A percentile compares a stretch with the other conserved stretches of the same genome.
These are phyloP conservation scores for Dipteronia sinensis DNA, from an alignment of 345 rosid genomes.

Conservation along the genomic window DNA sequence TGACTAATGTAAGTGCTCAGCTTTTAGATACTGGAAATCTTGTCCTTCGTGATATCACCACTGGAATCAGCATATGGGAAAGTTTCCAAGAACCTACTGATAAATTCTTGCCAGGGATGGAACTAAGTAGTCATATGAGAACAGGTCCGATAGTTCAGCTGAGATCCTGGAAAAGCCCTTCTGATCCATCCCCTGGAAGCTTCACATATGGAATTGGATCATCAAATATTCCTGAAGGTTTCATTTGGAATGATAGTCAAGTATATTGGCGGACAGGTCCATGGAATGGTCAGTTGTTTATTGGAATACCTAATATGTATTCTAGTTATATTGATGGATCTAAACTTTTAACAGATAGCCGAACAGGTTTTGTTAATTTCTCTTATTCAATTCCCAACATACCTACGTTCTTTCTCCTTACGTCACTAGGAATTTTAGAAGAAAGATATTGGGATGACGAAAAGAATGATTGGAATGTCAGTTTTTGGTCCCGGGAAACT, in stretches of 20 bases:
- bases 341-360: too few species aligned
- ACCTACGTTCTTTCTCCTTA: slow-evolving; percentile 23
- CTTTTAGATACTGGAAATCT: slow-evolving; percentile 59
- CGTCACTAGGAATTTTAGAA: slow-evolving; percentile 31
- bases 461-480: slow-evolving; percentile 16
- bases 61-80: slow-evolving; percentile 47
- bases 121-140: slow-evolving; percentile 24
- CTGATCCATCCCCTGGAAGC: slow-evolving; percentile 57
- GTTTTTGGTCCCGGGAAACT: background rate
- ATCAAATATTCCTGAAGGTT: slow-evolving; percentile 31
- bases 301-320: slow-evolving; percentile 15
- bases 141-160: slow-evolving; percentile 32
- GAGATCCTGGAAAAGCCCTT: slow-evolving; percentile 52
- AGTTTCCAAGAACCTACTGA: slow-evolving; percentile 52
- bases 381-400: background rate
- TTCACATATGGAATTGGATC: slow-evolving; percentile 40
- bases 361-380: background rate
- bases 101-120: slow-evolving; percentile 42
- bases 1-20: background rate
- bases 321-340: too few species aligned
- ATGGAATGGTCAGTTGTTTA: slow-evolving; percentile 54
- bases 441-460: slow-evolving; percentile 24
- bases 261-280: slow-evolving; percentile 59
- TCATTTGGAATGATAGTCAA: slow-evolving; percentile 44
- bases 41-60: slow-evolving; percentile 29